These are phyloP conservation scores for Silene uniflora DNA, from an alignment of 148 eudicot genomes.

Conservation along the genomic window DNA sequence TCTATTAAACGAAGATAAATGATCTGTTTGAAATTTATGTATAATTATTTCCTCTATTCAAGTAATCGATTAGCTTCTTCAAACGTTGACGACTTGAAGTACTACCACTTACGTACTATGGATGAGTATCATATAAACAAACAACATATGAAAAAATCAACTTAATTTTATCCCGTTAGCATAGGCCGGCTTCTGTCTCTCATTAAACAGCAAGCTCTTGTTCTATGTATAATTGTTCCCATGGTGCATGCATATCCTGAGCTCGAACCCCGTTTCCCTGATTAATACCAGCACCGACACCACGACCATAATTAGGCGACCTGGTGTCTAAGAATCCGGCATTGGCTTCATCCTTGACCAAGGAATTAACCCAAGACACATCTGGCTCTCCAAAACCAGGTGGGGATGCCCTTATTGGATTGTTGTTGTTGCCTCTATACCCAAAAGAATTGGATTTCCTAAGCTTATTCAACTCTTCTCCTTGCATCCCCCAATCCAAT, in stretches of 20 bases:
- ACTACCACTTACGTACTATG: neutral
- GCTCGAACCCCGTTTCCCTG: constrained; percentile 12
- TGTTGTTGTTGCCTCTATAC: constrained; percentile 21
- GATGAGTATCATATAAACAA: constrained; percentile 4
- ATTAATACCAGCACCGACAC: constrained; percentile 12
- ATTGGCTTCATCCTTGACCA: constrained; percentile 69
- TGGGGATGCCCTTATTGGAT: constrained; percentile 13
- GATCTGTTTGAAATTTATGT: neutral
- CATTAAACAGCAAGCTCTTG: constrained; percentile 62
- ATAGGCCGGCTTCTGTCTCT: neutral
- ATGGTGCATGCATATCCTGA: constrained; percentile 41
- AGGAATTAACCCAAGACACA: constrained; percentile 83
- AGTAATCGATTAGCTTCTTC: neutral
- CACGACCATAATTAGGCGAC: constrained; percentile 27
- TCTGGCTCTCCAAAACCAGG: constrained; percentile 59
- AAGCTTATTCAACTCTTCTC: constrained; percentile 65
- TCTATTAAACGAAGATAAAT: neutral
- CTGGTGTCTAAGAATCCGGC: constrained; percentile 28
- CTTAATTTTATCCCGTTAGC: constrained; percentile 14
- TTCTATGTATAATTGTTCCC: constrained; percentile 84
- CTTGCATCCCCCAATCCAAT: constrained; percentile 71
- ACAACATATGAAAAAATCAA: constrained; percentile 22
- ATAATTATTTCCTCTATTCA: constrained; percentile 11
- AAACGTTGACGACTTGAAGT: neutral
- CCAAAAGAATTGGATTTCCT: constrained; percentile 82